phyloP scores from a whole-genome alignment of 2,329 filamentous ascomycete species.

The Penicillium sp. region DNA sequence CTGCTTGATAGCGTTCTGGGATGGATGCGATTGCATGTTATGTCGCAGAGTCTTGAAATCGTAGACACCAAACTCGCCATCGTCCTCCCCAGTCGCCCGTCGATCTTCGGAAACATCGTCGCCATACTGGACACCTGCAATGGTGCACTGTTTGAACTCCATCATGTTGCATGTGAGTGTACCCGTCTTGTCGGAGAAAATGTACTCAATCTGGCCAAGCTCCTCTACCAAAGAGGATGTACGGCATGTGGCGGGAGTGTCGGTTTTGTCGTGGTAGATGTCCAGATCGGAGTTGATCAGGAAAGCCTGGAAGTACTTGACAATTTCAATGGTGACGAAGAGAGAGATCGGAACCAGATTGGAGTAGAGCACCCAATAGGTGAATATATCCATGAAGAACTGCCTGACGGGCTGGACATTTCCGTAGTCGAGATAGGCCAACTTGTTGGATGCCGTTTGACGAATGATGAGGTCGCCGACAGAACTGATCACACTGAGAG shows the following conservation, averaged over 20 bases:
- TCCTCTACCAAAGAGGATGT: slow-evolving; percentile 97
- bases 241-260: slow-evolving; percentile 91
- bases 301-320: slow-evolving; percentile 98
- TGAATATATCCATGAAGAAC: slow-evolving; percentile 91
- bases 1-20: slow-evolving; percentile 64
- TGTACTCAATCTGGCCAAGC: slow-evolving; percentile 94
- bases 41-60: slow-evolving; percentile 71
- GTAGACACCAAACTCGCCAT: slow-evolving; percentile 70
- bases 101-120: slow-evolving; percentile 89
- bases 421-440: slow-evolving; percentile 68
- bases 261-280: slow-evolving; percentile 93
- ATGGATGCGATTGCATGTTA: slow-evolving; percentile 61
- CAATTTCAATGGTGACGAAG: slow-evolving; percentile 94
- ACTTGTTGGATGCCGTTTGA: slow-evolving; percentile 55
- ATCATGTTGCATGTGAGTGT: slow-evolving; percentile 98
- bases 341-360: slow-evolving; percentile 95
- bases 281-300: slow-evolving; percentile 96
- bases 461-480: slow-evolving; percentile 83
- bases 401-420: slow-evolving; percentile 64
- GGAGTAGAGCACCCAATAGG: slow-evolving; percentile 97
- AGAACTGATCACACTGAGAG: slow-evolving; percentile 82
- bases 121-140: slow-evolving; percentile 88
- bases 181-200: slow-evolving; percentile 97
- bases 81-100: slow-evolving; percentile 71
- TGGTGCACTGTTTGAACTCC: slow-evolving; percentile 95